phyloP scores from a whole-genome alignment of 768 basidiomycete species.

The Pleurotus sapidus region DNA sequence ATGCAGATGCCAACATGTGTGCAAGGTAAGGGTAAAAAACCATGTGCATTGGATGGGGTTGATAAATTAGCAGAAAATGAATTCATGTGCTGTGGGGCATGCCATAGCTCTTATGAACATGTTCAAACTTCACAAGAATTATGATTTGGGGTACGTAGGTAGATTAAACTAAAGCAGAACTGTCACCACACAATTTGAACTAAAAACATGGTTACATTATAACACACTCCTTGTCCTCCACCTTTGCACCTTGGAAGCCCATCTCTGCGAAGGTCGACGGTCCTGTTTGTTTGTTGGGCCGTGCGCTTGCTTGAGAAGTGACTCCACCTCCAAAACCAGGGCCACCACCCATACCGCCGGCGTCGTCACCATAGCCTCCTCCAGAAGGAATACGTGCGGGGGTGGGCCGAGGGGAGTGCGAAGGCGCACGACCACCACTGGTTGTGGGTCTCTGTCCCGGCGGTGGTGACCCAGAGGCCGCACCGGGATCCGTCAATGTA shows the following conservation, averaged over 20 bases:
- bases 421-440: neutral
- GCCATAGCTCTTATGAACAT: too few relatives aligned
- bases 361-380: conserved; percentile 6
- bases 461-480: conserved; percentile 9
- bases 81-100: too few relatives aligned
- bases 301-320: neutral
- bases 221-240: conserved; percentile 80
- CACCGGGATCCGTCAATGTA: conserved; percentile 42
- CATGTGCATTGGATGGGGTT: too few relatives aligned
- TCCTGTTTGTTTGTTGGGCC: conserved; percentile 23
- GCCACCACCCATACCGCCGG: conserved; percentile 17
- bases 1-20: too few relatives aligned
- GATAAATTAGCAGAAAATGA: too few relatives aligned
- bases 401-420: neutral
- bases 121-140: too few relatives aligned
- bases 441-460: conserved; percentile 1
- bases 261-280: conserved; percentile 91
- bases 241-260: conserved; percentile 80
- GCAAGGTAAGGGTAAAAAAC: too few relatives aligned
- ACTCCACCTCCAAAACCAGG: conserved; percentile 15
- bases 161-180: too few relatives aligned
- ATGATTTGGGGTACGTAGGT: too few relatives aligned
- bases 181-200: too few relatives aligned
- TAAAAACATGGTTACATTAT: conserved; percentile 62
- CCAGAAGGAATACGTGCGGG: neutral